Evolutionary conservation across 2,329 filamentous ascomycete species (phyloP), one percentile per base, ranked within the genome.

Genomic region (Epichloe typhina): DNA sequence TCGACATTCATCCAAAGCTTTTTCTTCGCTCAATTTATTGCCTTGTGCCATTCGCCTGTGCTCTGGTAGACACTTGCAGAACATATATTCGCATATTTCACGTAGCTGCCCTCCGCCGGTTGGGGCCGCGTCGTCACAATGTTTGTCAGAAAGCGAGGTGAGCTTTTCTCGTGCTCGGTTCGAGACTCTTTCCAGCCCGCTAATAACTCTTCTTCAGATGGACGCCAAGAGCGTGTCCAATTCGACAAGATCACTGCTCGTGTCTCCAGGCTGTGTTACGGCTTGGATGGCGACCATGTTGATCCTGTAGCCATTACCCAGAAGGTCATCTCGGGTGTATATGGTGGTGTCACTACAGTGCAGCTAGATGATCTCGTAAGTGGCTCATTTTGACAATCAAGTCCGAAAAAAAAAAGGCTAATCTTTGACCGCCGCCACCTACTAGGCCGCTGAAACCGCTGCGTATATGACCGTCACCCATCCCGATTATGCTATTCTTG

Each of bases 241-340:
- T 98, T 98, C 76, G 93, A 98, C 79, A 98, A 98, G 77, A 98
- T 98, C 80, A 97, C 93, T 64, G 93, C 93, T 63, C 89, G 93
- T 71, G 93, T 98, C 60, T 97, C 93, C 45, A 83, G 93, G 64
- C 78, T 98, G 65, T 98, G 93, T 80, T 98, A 98, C 70, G 91
- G 91, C 59, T 84, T 98, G 53, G 93, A 98, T 66, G 81, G 86
- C 47, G 91, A 79, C 61, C 93, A 98, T 75, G 88, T 98, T 63
- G 93, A 98, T 72, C 88, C 93, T 51, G 93, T 94, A 58, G 89
- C 91, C 64, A 98, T 98, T 67, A 98, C 93, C 53, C 90, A 95
- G 74, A 98, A 97, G 73, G 93, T 98, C 70, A 98, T 98, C 68
- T 95, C 91, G 64, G 93, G 93, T 76, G 93, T 98, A 59, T 98